Base-by-base conservation (phyloP, 2,329 filamentous ascomycete genomes). In the Tothia fuscella region DNA sequence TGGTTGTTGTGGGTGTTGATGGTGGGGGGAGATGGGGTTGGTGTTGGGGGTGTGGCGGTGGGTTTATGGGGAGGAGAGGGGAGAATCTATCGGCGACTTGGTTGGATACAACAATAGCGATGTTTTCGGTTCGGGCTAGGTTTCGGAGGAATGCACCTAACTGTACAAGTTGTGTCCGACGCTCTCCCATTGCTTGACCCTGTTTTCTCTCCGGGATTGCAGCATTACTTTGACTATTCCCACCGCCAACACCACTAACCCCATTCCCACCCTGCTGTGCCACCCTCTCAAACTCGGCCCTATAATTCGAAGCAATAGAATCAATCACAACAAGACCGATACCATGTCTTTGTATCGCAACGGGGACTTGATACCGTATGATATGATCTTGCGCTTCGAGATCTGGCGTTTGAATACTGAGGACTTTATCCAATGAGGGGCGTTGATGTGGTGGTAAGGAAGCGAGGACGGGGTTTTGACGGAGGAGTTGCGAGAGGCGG, bases 311-410 rank as follows among this genome's bases (percentile, higher is more conserved):
- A 0, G 91, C 88, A 21, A 98, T 81, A 4, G 84, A 93, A 64
- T 98, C 91, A 24, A 98, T 65, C 12, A 96, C 72, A 1, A 98
- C 64, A 1, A 98, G 72, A 2, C 89, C 86, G 40, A 94, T 70
- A 47, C 80, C 72, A 58, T 85, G 78, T 35, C 83, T 76, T 49
- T 74, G 66, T 16, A 94, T 76, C 21, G 87, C 79, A 14, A 94
- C 81, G 2, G 91, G 91, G 5, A 96, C 78, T 59, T 98, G 91
- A 61, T 85, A 96, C 49, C 78, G 79, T 20, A 96, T 68, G 55
- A 98, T 94, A 62, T 96, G 89, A 46, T 96, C 89, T 62, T 98
- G 91, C 1, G 83, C 80, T 61, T 96, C 91, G 43, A 96, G 77
- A 57, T 96, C 88, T 24, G 85, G 83, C 7, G 85, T 87, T 38